phyloP scores from a whole-genome alignment of 2,329 filamentous ascomycete genomes.

The Fusarium abutilonis region DNA sequence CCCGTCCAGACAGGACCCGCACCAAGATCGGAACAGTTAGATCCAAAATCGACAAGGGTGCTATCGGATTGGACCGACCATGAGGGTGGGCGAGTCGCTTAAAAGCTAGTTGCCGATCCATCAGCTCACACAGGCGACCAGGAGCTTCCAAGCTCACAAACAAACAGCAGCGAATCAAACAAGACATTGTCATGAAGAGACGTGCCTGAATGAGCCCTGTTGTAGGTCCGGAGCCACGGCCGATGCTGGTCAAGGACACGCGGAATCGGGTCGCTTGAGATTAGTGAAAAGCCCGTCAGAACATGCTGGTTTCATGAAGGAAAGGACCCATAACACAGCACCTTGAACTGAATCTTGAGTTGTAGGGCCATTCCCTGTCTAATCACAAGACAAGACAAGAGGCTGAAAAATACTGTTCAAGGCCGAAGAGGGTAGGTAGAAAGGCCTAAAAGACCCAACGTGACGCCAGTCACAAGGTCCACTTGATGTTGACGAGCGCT shows the following conservation, averaged over 20 bases:
- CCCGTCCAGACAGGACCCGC: constrained; percentile 34
- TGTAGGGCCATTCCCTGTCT: constrained; percentile 19
- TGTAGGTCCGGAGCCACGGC: constrained; percentile 12
- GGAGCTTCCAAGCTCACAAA: constrained; percentile 28
- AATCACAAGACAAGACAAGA: background rate
- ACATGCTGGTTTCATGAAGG: background rate
- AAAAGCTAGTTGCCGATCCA: constrained; percentile 44
- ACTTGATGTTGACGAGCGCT: constrained; percentile 7
- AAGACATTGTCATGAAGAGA: background rate
- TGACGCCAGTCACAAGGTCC: constrained; percentile 18
- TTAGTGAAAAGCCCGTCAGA: background rate
- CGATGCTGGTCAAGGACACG: constrained; percentile 17
- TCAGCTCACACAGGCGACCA: constrained; percentile 37
- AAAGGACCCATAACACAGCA: background rate
- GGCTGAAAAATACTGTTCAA: constrained; percentile 11
- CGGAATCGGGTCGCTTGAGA: constrained; percentile 14
- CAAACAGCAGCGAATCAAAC: constrained; percentile 23
- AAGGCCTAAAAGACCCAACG: constrained; percentile 15
- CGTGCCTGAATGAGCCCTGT: constrained; percentile 29
- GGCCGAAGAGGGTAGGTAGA: background rate
- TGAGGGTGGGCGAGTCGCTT: constrained; percentile 39
- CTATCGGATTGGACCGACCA: constrained; percentile 43
- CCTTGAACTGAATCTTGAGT: background rate
- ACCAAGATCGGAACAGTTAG: constrained; percentile 44
- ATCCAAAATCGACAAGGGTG: constrained; percentile 41